A percentile compares a stretch with the other conserved stretches of the same genome.
Conservation (phyloP, 2,329 filamentous ascomycete genomes). For the Raffaelea deltoideospora region DNA sequence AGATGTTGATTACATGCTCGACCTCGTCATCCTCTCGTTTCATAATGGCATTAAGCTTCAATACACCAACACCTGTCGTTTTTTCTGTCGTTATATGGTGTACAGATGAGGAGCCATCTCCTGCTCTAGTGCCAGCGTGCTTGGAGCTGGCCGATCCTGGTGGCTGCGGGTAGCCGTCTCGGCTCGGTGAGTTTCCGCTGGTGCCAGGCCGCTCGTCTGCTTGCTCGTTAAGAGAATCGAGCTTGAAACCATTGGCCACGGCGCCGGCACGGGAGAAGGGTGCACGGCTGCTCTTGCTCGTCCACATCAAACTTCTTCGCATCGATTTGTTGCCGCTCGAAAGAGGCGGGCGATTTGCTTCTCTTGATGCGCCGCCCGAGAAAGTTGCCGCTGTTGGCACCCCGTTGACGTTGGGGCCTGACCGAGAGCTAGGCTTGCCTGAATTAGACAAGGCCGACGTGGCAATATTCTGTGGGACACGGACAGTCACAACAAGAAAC, state of each 20-base stretch:
- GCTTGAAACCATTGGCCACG: slow-evolving; percentile 27
- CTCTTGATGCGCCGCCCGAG: slow-evolving; percentile 20
- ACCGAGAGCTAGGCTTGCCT: slow-evolving; percentile 27
- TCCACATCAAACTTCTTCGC: slow-evolving; percentile 57
- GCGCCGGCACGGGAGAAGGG: slow-evolving; percentile 35
- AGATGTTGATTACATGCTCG: slow-evolving; percentile 65
- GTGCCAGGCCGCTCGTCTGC: slow-evolving; percentile 23
- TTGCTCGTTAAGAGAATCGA: slow-evolving; percentile 43
- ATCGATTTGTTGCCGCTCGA: slow-evolving; percentile 36
- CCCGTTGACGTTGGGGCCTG: slow-evolving; percentile 22
- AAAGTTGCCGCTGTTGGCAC: slow-evolving; percentile 26
- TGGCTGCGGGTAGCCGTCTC: slow-evolving; percentile 29
- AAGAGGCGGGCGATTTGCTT: slow-evolving; percentile 31
- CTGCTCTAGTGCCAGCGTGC: slow-evolving; percentile 7
- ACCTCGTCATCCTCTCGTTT: slow-evolving; percentile 54
- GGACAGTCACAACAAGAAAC: slow-evolving; percentile 71
- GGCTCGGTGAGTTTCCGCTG: slow-evolving; percentile 22
- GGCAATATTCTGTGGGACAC: slow-evolving; percentile 39
- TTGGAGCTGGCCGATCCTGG: slow-evolving; percentile 43
- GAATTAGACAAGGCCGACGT: slow-evolving; percentile 5
- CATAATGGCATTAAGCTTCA: slow-evolving; percentile 63
- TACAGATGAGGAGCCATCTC: slow-evolving; percentile 3
- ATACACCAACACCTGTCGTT: slow-evolving; percentile 60
- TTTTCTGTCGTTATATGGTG: slow-evolving; percentile 39
- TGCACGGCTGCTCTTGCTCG: slow-evolving; percentile 38